phyloP scores from a whole-genome alignment of 371 early-diverging fungal genomes.

The Lichtheimia ramosa region DNA sequence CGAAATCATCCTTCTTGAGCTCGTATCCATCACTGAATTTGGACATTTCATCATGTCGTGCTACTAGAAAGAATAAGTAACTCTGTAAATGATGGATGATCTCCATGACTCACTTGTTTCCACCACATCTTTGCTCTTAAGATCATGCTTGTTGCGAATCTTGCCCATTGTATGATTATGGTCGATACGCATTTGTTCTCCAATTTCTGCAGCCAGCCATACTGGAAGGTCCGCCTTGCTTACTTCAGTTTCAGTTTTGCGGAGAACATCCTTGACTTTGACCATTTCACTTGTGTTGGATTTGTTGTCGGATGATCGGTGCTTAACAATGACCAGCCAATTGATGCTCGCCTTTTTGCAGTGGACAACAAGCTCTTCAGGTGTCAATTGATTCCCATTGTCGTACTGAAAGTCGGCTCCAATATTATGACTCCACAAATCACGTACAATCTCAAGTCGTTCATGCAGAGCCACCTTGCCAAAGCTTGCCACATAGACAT shows the following conservation, averaged over 20 bases:
- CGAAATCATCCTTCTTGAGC: slow-evolving; percentile 33
- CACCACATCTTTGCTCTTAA: slow-evolving; percentile 50
- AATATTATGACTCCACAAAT: slow-evolving; percentile 74
- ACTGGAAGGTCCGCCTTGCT: slow-evolving; percentile 48
- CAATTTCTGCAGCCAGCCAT: slow-evolving; percentile 68
- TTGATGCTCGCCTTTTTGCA: slow-evolving; percentile 76
- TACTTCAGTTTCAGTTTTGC: slow-evolving; percentile 67
- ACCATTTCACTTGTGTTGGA: slow-evolving; percentile 44
- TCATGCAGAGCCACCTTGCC: slow-evolving; percentile 72
- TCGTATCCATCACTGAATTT: slow-evolving; percentile 29
- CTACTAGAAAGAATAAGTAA: neutral
- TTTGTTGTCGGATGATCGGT: slow-evolving; percentile 44
- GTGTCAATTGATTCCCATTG: slow-evolving; percentile 64
- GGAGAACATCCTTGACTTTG: slow-evolving; percentile 74
- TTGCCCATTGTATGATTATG: slow-evolving; percentile 41
- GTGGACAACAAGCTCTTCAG: slow-evolving; percentile 60
- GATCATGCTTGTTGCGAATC: slow-evolving; percentile 55
- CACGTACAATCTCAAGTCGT: slow-evolving; percentile 69
- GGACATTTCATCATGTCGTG: slow-evolving; percentile 27
- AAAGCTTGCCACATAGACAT: slow-evolving; percentile 82
- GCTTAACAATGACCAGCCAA: slow-evolving; percentile 80
- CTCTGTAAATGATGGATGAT: neutral
- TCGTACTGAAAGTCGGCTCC: slow-evolving; percentile 77
- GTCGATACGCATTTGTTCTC: slow-evolving; percentile 65
- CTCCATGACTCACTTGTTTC: slow-evolving; percentile 37